These are phyloP conservation scores for Xylariales sp. DNA, from an alignment of 2,329 filamentous ascomycete species.

Conservation along the genomic window DNA sequence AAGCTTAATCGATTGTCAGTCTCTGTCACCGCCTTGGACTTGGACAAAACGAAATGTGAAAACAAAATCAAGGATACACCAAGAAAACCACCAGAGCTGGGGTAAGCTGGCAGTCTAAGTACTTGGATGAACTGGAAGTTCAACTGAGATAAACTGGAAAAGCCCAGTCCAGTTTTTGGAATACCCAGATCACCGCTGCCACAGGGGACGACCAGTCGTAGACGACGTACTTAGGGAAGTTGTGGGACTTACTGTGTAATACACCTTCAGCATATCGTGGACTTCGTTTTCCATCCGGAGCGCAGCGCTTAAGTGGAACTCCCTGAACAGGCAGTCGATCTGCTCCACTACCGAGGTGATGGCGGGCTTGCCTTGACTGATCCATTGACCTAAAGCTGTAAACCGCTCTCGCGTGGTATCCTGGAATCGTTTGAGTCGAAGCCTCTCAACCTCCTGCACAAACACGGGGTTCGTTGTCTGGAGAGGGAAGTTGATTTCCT, in stretches of 20 bases:
- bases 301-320: conserved; percentile 15
- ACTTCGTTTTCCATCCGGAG: conserved; percentile 29
- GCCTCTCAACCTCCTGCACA: conserved; percentile 14
- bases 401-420: neutral
- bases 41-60: too few species aligned
- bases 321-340: conserved; percentile 11
- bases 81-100: too few species aligned
- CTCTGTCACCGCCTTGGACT: too few species aligned
- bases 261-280: conserved; percentile 31
- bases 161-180: too few species aligned
- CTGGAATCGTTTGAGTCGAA: conserved; percentile 18
- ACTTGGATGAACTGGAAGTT: too few species aligned
- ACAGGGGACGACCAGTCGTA: conserved; percentile 6
- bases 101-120: too few species aligned
- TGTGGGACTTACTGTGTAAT: conserved; percentile 28
- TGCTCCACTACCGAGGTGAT: neutral
- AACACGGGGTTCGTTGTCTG: conserved; percentile 22
- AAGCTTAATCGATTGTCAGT: too few species aligned
- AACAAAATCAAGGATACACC: too few species aligned
- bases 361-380: neutral
- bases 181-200: too few species aligned
- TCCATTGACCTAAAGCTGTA: neutral
- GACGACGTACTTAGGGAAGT: neutral
- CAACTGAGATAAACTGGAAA: too few species aligned
- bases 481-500: conserved; percentile 13